These are phyloP conservation scores for Scheffersomyces quercinus DNA, from an alignment of 1,139 yeast genomes.

Conservation along the genomic window DNA sequence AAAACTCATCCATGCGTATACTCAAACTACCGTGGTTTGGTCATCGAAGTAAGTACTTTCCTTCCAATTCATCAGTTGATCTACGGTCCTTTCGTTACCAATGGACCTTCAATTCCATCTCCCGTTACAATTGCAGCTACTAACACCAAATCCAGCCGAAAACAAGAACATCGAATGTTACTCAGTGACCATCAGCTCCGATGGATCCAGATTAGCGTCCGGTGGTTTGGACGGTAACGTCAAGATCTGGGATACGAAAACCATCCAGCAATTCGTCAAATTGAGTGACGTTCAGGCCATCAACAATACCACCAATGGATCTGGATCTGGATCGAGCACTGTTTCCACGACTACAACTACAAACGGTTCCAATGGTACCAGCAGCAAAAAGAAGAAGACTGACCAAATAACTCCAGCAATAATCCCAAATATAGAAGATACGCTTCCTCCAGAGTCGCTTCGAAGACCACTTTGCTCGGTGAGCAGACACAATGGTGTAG, in stretches of 20 bases:
- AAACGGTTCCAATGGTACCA: neutral
- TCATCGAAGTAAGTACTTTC: slow-evolving; percentile 53
- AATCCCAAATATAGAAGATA: slow-evolving; percentile 6
- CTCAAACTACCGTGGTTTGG: slow-evolving; percentile 84
- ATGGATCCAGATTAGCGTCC: slow-evolving; percentile 83
- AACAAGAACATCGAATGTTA: slow-evolving; percentile 81
- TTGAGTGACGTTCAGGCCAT: neutral
- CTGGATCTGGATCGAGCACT: too few species aligned
- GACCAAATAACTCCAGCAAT: slow-evolving; percentile 4
- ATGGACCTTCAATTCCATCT: slow-evolving; percentile 3
- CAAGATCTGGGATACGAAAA: slow-evolving; percentile 80
- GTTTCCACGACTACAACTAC: too few species aligned
- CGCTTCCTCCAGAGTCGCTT: slow-evolving; percentile 36
- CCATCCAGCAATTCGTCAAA: slow-evolving; percentile 41
- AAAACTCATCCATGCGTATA: slow-evolving; percentile 55
- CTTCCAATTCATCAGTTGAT: neutral
- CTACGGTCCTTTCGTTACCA: neutral
- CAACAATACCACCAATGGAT: too few species aligned
- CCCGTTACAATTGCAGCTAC: neutral
- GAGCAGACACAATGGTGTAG: slow-evolving; percentile 91
- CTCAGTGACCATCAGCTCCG: slow-evolving; percentile 76
- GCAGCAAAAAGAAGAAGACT: slow-evolving; percentile 6
- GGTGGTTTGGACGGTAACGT: slow-evolving; percentile 97
- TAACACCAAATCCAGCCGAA: slow-evolving; percentile 53
- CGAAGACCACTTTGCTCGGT: slow-evolving; percentile 70